Evolutionary conservation across 176 grass and related monocot species (phyloP), one percentile per base, ranked within the genome.

Genomic region (Oryza brachyantha): DNA sequence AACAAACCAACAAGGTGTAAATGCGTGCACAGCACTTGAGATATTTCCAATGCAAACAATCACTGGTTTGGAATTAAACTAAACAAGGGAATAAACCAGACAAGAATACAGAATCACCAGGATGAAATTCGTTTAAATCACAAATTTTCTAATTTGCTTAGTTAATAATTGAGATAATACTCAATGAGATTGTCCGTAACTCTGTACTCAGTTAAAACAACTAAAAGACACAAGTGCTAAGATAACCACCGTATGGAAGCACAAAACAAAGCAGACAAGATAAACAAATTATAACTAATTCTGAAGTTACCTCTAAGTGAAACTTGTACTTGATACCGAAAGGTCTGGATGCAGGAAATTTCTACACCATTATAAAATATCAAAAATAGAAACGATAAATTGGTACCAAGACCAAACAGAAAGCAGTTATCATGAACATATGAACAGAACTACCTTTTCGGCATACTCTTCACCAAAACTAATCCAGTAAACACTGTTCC

Each of bases 241-340:
- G 66, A 67, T 52, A 27, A 73, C 9, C 8, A 73, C 13, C 57
- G 7, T 43, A 72, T 54, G 2, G 1, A 50, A 60, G 32, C 22
- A 79, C 37, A 79, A 14, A 64, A 32, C 66, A 7, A 77, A 66
- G 73, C 2, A n/a, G 29, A 73, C 68, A 39, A 4, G 32, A 10
- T 32, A 34, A 19, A n/a, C n/a, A 64, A 83, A 64, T 77, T 64
- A 84, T 63, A 50, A 61, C 14, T 17, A 48, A 61, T 45, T 34
- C 13, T 39, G 69, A 3, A 67, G 52, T 87, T 84, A 98, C 96
- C 92, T 95, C 92, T 70, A 98, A 82, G 79, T 95, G 96, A 83
- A 98, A 95, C 81, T 94, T 94, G 78, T 99, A 99, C 84, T 89
- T 93, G 83, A 95, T 93, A 63, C 96, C 90, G 65, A 95, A 98